Evolutionary conservation across 140 eudicot genomes (phyloP), one percentile per base, ranked within the genome.

Genomic region (Stevia rebaudiana): DNA sequence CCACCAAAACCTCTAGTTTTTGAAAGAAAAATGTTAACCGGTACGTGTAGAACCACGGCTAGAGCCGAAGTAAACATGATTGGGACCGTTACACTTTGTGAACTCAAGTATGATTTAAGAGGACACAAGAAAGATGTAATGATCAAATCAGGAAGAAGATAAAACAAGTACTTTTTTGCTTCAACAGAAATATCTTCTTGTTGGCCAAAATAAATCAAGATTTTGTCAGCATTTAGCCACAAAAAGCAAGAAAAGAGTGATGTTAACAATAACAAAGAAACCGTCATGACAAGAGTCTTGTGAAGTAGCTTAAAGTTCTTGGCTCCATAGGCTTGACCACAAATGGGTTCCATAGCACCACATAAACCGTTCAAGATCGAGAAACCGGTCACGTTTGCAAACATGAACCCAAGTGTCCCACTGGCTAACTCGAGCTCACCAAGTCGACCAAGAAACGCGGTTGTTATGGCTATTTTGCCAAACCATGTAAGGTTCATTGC

Each of bases 321-420:
- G 40, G 88, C 97, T 15, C 97, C 97, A 68, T 71, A 83, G 12
- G 97, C 97, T 37, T 90, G 97, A 51, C 97, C 97, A 57, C 97
- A 90, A 0, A 86, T 84, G 8, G 97, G 97, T 7, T 90, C 97
- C 97, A 90, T 90, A 50, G 94, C 95, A 31, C 82, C 78, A 31
- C 81, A 81, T 41, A 90, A 78, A 12, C 97, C 97, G 23, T 65
- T 82, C 49, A 86, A 67, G 53, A 90, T 77, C 1, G 97, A 86
- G 71, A 86, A 86, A 8, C 97, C 97, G 2, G 95, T 86, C 61
- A 86, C 94, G 61, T 86, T 90, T 0, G 94, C 94, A 19, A 90
- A 80, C 65, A 90, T 90, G 83, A 82, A 78, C 44, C 88, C 97
- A 4, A 90, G 88, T 0, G 88, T 41, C 23, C 94, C 97, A 5